These are phyloP conservation scores for Aureoboletus auriporus DNA, from an alignment of 768 basidiomycete species.

Conservation along the genomic window DNA sequence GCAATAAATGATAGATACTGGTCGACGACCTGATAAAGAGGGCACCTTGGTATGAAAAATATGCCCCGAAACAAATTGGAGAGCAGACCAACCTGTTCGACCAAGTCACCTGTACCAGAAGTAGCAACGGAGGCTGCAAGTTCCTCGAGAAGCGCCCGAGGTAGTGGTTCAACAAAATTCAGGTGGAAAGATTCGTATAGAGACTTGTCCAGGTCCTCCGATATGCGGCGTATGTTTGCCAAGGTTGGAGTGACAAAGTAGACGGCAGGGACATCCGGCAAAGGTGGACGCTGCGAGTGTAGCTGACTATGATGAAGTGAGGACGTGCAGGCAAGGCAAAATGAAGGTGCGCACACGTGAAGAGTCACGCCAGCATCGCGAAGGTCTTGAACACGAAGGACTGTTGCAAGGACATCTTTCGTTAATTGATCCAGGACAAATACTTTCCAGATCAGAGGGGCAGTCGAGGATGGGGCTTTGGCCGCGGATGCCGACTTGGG, in stretches of 20 bases:
- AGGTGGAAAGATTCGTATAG: conserved; percentile 93
- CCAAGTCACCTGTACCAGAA: conserved; percentile 76
- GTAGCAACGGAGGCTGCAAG: conserved; percentile 84
- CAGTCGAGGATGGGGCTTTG: conserved; percentile 50
- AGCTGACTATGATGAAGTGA: conserved; percentile 61
- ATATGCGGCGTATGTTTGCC: conserved; percentile 83
- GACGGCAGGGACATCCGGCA: conserved; percentile 93
- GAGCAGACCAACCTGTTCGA: conserved; percentile 58
- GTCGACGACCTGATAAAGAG: conserved; percentile 68
- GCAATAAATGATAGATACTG: conserved; percentile 97
- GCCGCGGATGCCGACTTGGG: conserved; percentile 35
- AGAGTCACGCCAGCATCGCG: conserved; percentile 96
- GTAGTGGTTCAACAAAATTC: conserved; percentile 91
- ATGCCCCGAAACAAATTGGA: neutral
- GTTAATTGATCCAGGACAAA: conserved; percentile 92
- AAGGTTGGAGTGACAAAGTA: conserved; percentile 95
- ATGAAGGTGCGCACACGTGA: conserved; percentile 73
- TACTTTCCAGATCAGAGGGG: conserved; percentile 93
- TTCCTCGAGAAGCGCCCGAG: conserved; percentile 88
- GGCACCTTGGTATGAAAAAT: neutral
- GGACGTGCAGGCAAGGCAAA: neutral
- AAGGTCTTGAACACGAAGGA: conserved; percentile 92
- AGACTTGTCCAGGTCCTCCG: conserved; percentile 84
- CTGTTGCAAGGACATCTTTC: conserved; percentile 94
- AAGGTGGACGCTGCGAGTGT: conserved; percentile 80